Base-by-base conservation (phyloP, 208 protist species). In the Blechomonas ayalai region DNA sequence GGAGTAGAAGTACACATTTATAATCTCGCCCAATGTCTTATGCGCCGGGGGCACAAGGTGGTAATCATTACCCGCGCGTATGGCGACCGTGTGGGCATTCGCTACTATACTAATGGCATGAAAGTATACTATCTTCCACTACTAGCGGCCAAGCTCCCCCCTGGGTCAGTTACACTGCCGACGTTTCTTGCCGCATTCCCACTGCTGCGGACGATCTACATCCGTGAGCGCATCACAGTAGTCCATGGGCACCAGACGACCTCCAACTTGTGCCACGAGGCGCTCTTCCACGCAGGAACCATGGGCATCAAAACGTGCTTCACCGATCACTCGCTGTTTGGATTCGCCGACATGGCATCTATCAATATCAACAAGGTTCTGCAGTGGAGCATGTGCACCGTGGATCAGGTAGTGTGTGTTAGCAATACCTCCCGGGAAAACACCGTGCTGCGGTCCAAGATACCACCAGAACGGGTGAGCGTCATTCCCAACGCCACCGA, bases 271-370 rank as follows among this genome's bases (percentile, higher is more conserved):
- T 95, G 84, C 60, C 81, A 97, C 44, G 96, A 99, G 70, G 78
- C 82, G 31, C 87, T 99, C 43, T 82, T 97, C 41, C 89, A 97
- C 57, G 95, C 91, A 22, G 75, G 78, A 27, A 96, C 88, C 1
- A 97, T 99, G 90, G 96, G 96, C 13, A 80, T 97, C 49, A 92
- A 81, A 42, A 88, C 86, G 6, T 90, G 91, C 53, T 98, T 98
- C 72, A 99, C 97, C 3, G 97, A 99, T 59, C 97, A 99, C 78
- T 98, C 96, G 2, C 75, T 99, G n/a, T 98, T 99, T 66, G 97
- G 97, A 12, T 99, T 99, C 70, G 90, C 81, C 10, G 97, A 98
- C 60, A 75, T 81, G 31, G 64, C 73, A 34, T 95, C 79, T 20
- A 96, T 98, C 47, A 80, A 97, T 53, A 97, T 98, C 55, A 98